Evolutionary conservation across 2,329 filamentous ascomycete genomes (phyloP), one percentile per base, ranked within the genome.

Genomic region (Pseudogymnoascus sp.): DNA sequence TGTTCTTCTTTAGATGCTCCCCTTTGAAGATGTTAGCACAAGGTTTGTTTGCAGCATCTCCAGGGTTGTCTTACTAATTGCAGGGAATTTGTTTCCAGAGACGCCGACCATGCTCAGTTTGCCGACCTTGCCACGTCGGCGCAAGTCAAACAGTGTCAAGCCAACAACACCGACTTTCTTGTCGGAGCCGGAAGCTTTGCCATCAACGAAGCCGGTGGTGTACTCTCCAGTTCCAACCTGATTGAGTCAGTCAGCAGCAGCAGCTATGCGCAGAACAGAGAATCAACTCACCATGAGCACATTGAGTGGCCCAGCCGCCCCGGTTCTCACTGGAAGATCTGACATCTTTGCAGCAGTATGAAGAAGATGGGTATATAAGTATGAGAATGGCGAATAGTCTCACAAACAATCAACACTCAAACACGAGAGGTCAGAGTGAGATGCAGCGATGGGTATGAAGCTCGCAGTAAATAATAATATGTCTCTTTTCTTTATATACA

Each of bases 101-200:
- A 91, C 90, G 62, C 93, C 93, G 22, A 90, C 93, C 93, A 97
- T 97, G 72, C 86, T 86, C 71, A 97, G 80, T 65, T 89, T 86
- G 70, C 85, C 88, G 24, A 97, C 93, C 78, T 96, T 96, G 70
- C 93, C 92, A 74, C 93, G 84, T 66, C 92, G 84, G 65, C 93
- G 87, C 68, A 97, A 82, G 75, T 96, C 93, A 75, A 96, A 96
- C 68, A 96, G 81, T 24, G 90, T 93, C 74, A 97, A 79, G 41
- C 90, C 93, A 16, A 97, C 93, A 8, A 97, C 93, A 64, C 93
- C 93, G 60, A 97, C 89, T 77, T 97, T 97, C 81, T 97, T 97
- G 82, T 97, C 93, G 60, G 91, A 96, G 10, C 84, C 88, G 3
- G 91, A 96, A 61, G 87, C 89, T 65, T 88, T 89, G 65, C 87